A percentile compares a stretch with the other conserved stretches of the same genome.
phyloP scores from a whole-genome alignment of 805 yeast genomes.

The Alloascoidea africana region DNA sequence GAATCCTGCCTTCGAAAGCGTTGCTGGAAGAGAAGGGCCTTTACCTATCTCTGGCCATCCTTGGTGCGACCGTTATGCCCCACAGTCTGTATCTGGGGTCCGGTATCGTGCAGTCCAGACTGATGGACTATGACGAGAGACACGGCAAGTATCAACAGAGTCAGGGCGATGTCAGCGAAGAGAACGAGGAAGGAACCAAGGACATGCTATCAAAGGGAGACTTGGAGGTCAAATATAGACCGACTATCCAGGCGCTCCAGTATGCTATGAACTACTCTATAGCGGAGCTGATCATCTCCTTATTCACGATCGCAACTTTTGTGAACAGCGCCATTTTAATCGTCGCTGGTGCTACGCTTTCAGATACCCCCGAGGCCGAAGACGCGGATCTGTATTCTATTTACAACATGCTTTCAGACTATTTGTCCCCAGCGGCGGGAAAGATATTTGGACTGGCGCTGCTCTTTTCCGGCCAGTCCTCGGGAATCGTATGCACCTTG shows the following conservation, averaged over 20 bases:
- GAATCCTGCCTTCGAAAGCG: conserved; percentile 57
- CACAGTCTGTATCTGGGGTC: conserved; percentile 78
- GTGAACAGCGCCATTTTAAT: conserved; percentile 83
- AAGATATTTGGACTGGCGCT: conserved; percentile 79
- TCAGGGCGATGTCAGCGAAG: conserved; percentile 5
- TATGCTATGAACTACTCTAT: conserved; percentile 71
- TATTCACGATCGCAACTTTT: conserved; percentile 81
- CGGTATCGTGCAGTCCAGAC: conserved; percentile 74
- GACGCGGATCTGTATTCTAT: conserved; percentile 77
- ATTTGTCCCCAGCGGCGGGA: conserved; percentile 78
- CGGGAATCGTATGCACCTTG: conserved; percentile 86
- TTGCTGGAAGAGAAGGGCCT: conserved; percentile 48
- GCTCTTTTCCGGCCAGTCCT: conserved; percentile 85
- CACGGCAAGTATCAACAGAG: conserved; percentile 28
- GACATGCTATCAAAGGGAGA: conserved; percentile 14
- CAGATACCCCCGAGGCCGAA: conserved; percentile 40
- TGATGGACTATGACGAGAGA: conserved; percentile 55
- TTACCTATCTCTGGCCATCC: conserved; percentile 65
- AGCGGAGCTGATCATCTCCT: conserved; percentile 67
- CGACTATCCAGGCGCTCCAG: conserved; percentile 67
- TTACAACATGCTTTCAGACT: conserved; percentile 50
- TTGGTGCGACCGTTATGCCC: conserved; percentile 95
- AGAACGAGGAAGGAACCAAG: conserved; percentile 6
- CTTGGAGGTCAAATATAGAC: conserved; percentile 35
- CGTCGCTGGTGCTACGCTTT: conserved; percentile 81